Evolutionary conservation across 768 basidiomycete species (phyloP).

Genomic region (Pilatotrama ljubarskyi): DNA sequence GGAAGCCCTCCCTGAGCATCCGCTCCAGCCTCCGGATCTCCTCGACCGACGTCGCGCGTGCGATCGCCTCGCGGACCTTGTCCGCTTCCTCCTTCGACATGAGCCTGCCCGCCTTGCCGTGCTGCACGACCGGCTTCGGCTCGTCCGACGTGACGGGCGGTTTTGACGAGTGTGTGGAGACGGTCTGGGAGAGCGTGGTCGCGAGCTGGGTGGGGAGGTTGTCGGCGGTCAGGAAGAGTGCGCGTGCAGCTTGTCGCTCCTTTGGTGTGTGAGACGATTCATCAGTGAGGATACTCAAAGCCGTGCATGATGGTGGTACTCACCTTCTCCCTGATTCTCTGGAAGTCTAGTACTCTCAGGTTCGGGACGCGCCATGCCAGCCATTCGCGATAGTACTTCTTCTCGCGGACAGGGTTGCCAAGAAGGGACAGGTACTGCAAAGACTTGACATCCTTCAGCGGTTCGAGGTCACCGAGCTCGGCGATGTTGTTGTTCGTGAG

Average conservation of each 20-base stretch:
- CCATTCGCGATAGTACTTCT: slow-evolving; percentile 98
- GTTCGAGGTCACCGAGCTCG: slow-evolving; percentile 84
- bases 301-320: slow-evolving; percentile 38
- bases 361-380: slow-evolving; percentile 84
- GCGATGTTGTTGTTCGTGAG: slow-evolving; percentile 80
- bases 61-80: slow-evolving; percentile 83
- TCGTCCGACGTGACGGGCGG: slow-evolving; percentile 69
- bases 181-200: slow-evolving; percentile 71
- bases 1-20: slow-evolving; percentile 79
- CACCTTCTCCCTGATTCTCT: slow-evolving; percentile 94
- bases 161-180: slow-evolving; percentile 69
- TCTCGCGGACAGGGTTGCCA: slow-evolving; percentile 84
- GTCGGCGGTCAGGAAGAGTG: slow-evolving; percentile 80
- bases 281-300: neutral
- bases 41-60: slow-evolving; percentile 87
- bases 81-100: slow-evolving; percentile 93
- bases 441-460: slow-evolving; percentile 70
- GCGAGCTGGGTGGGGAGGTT: slow-evolving; percentile 78
- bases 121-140: slow-evolving; percentile 57
- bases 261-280: slow-evolving; percentile 30
- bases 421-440: slow-evolving; percentile 76
- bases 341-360: slow-evolving; percentile 92
- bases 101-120: slow-evolving; percentile 77
- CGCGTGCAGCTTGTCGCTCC: slow-evolving; percentile 77
- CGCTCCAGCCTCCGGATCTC: slow-evolving; percentile 84